Percentiles rank a stretch among this genome's conserved stretches.
These are phyloP conservation scores for Mycena venus DNA, from an alignment of 768 basidiomycete species.

Conservation along the genomic window DNA sequence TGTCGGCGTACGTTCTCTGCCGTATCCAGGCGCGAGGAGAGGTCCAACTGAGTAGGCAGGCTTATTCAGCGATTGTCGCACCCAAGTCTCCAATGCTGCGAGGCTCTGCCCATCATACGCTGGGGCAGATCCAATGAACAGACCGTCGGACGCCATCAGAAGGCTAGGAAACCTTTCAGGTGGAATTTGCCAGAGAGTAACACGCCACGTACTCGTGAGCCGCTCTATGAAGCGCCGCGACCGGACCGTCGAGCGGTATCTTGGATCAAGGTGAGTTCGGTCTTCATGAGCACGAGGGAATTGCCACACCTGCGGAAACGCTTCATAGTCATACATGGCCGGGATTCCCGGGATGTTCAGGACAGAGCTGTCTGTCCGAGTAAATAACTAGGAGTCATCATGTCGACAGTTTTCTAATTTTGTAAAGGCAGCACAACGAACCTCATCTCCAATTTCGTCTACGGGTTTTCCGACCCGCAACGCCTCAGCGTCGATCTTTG, in stretches of 20 bases:
- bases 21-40: conserved; percentile 1
- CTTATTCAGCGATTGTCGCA: not conserved
- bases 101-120: conserved; percentile 7
- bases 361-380: conserved; percentile 1
- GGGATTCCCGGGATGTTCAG: conserved; percentile 6
- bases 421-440: not conserved
- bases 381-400: not conserved
- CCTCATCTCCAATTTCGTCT: not conserved
- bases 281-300: too few species aligned
- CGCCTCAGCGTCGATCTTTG: not conserved
- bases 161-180: not conserved
- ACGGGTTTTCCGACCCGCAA: not conserved
- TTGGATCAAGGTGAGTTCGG: not conserved
- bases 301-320: not conserved
- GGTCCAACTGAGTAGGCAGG: conserved; percentile 4
- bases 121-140: not conserved
- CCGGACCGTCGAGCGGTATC: not conserved
- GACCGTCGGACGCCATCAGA: not conserved
- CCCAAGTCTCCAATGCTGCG: not conserved
- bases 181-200: not conserved
- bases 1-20: not conserved
- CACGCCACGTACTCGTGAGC: not conserved
- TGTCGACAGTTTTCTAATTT: too few species aligned
- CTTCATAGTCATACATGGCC: conserved; percentile 21
- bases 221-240: not conserved